phyloP scores from a whole-genome alignment of 2,329 filamentous ascomycete genomes.

The Pestalotiopsis fici region DNA sequence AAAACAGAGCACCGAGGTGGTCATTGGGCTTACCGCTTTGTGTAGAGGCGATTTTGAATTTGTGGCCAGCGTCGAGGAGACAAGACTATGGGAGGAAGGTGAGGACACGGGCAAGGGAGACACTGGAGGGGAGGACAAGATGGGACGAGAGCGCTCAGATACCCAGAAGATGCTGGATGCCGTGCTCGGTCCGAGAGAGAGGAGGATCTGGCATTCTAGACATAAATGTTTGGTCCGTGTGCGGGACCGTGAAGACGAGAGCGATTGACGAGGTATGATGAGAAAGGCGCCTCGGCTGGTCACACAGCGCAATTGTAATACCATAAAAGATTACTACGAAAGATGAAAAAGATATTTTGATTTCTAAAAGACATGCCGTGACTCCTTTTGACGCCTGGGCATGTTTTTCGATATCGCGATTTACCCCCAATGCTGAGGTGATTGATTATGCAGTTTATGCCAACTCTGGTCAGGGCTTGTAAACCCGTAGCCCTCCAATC shows the following conservation, averaged over 20 bases:
- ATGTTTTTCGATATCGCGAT: not conserved
- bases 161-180: slow-evolving; percentile 61
- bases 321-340: not conserved
- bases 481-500: not conserved
- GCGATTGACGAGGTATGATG: not conserved
- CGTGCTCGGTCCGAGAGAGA: slow-evolving; percentile 58
- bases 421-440: not conserved
- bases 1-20: slow-evolving; percentile 59
- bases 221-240: slow-evolving; percentile 58
- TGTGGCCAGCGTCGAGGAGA: slow-evolving; percentile 79
- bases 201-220: slow-evolving; percentile 66
- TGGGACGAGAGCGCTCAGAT: slow-evolving; percentile 40
- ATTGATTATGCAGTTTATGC: not conserved
- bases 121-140: slow-evolving; percentile 19
- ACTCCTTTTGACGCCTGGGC: not conserved
- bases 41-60: slow-evolving; percentile 84
- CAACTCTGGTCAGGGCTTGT: not conserved
- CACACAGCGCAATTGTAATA: not conserved
- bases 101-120: slow-evolving; percentile 22
- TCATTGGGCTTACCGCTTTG: slow-evolving; percentile 72
- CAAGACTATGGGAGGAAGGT: slow-evolving; percentile 50
- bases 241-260: slow-evolving; percentile 37
- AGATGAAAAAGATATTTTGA: not conserved
- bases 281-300: not conserved
- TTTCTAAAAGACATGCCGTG: not conserved